phyloP scores from a whole-genome alignment of 2,329 filamentous ascomycete genomes.

The Fusarium mangiferae region DNA sequence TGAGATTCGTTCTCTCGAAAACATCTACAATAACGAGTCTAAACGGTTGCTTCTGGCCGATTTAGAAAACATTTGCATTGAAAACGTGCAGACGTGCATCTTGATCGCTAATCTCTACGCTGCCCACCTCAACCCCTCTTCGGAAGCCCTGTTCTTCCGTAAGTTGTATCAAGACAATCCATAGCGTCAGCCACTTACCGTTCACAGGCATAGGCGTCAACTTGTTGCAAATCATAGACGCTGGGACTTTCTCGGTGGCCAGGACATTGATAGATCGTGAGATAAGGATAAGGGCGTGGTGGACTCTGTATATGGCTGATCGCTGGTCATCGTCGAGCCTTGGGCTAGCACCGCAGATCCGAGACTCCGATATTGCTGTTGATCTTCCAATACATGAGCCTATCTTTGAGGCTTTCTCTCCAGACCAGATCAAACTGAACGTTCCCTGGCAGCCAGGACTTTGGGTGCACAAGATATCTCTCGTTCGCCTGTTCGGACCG shows the following conservation, averaged over 20 bases:
- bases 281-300: conserved; percentile 19
- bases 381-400: conserved; percentile 45
- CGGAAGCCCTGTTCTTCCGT: conserved; percentile 21
- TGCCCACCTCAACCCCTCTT: conserved; percentile 1
- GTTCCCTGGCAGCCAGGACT: conserved; percentile 42
- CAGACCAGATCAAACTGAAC: neutral
- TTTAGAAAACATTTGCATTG: conserved; percentile 22
- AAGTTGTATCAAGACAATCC: neutral
- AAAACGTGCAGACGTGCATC: conserved; percentile 25
- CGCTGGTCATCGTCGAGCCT: conserved; percentile 32
- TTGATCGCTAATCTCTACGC: conserved; percentile 10
- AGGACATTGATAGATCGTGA: neutral
- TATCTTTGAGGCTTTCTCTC: conserved; percentile 32
- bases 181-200: neutral
- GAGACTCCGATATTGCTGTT: neutral
- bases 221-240: neutral
- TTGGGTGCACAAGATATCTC: conserved; percentile 49
- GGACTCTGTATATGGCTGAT: conserved; percentile 32
- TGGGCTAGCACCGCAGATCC: conserved; percentile 21
- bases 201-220: conserved; percentile 11
- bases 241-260: neutral
- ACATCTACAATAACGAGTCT: neutral
- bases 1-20: neutral
- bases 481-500: conserved; percentile 47
- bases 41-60: conserved; percentile 10